phyloP scores from a whole-genome alignment of 2,329 filamentous ascomycete genomes.

The Colletotrichum sidae region DNA sequence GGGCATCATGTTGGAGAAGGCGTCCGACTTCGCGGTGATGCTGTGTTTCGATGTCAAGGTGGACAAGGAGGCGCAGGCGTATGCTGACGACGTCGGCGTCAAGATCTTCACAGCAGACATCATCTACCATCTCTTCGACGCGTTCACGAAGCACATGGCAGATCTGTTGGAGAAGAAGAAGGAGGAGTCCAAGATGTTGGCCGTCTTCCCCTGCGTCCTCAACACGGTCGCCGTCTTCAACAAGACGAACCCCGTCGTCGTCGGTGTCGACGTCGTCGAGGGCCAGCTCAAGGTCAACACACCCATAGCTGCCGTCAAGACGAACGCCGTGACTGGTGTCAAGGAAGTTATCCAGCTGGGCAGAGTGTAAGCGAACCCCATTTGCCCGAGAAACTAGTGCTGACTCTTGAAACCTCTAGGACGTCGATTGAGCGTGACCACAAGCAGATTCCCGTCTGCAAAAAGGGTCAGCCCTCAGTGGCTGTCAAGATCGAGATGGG shows the following conservation, averaged over 20 bases:
- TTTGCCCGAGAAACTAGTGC: too few relatives aligned
- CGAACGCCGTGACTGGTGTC: constrained; percentile 79
- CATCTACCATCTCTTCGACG: constrained; percentile 98
- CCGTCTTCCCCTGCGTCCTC: constrained; percentile 96
- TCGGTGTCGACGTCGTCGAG: constrained; percentile 96
- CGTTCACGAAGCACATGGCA: constrained; percentile 95
- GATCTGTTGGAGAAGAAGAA: constrained; percentile 90
- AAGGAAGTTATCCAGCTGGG: constrained; percentile 90
- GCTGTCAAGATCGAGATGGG: constrained; percentile 98
- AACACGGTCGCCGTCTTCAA: constrained; percentile 95
- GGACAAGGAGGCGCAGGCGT: constrained; percentile 92
- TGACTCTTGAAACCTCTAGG: constrained; percentile 56
- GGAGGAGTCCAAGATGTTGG: constrained; percentile 94
- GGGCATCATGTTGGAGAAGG: constrained; percentile 96
- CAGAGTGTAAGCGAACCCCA: constrained; percentile 80
- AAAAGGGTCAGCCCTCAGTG: constrained; percentile 96
- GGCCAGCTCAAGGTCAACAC: constrained; percentile 89
- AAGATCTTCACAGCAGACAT: constrained; percentile 99
- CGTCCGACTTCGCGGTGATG: constrained; percentile 97
- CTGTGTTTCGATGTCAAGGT: constrained; percentile 99
- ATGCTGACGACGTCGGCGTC: constrained; percentile 93
- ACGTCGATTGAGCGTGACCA: constrained; percentile 97
- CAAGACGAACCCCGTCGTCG: constrained; percentile 94
- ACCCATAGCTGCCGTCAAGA: constrained; percentile 88
- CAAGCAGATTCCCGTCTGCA: constrained; percentile 92